Conservation (phyloP, 352 stramenopile species). For the Plasmopara halstedii region DNA sequence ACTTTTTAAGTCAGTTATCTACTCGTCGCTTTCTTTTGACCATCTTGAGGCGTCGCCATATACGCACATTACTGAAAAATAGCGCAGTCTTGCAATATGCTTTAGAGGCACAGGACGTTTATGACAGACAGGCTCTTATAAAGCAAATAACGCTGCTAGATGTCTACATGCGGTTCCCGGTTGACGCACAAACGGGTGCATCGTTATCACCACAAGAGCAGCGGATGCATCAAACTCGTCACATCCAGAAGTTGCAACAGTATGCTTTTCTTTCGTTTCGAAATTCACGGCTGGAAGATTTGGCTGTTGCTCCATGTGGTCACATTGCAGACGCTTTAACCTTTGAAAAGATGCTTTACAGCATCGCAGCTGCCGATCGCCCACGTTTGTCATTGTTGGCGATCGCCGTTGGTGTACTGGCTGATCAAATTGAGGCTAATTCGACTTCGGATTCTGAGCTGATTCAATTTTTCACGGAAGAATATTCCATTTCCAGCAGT, state of each 20-base stretch:
- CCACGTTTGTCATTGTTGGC: slow-evolving; percentile 27
- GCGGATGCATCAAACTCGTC: slow-evolving; percentile 33
- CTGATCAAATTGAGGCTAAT: slow-evolving; percentile 25
- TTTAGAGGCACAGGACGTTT: slow-evolving; percentile 25
- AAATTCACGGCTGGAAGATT: slow-evolving; percentile 39
- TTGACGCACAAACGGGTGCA: slow-evolving; percentile 79
- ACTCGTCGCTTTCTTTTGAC: slow-evolving; percentile 82
- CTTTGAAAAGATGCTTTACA: slow-evolving; percentile 36
- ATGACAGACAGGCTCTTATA: slow-evolving; percentile 36
- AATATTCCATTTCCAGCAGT: slow-evolving; percentile 30
- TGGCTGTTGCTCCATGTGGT: slow-evolving; percentile 52
- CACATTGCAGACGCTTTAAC: slow-evolving; percentile 34
- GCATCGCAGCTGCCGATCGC: slow-evolving; percentile 27
- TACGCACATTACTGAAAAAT: slow-evolving; percentile 32
- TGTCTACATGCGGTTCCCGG: slow-evolving; percentile 60
- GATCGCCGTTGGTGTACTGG: slow-evolving; percentile 41
- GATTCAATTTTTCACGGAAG: slow-evolving; percentile 46
- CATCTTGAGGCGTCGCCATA: slow-evolving; percentile 57
- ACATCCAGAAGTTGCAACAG: slow-evolving; percentile 74
- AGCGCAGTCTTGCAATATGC: slow-evolving; percentile 35
- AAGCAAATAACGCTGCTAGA: slow-evolving; percentile 65
- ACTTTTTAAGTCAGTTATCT: slow-evolving; percentile 84
- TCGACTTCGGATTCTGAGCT: slow-evolving; percentile 30
- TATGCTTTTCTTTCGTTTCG: slow-evolving; percentile 37
- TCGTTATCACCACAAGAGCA: slow-evolving; percentile 47